These are phyloP conservation scores for Immersiporthe knoxdaviesiana DNA, from an alignment of 2,329 filamentous ascomycete species.

Conservation along the genomic window DNA sequence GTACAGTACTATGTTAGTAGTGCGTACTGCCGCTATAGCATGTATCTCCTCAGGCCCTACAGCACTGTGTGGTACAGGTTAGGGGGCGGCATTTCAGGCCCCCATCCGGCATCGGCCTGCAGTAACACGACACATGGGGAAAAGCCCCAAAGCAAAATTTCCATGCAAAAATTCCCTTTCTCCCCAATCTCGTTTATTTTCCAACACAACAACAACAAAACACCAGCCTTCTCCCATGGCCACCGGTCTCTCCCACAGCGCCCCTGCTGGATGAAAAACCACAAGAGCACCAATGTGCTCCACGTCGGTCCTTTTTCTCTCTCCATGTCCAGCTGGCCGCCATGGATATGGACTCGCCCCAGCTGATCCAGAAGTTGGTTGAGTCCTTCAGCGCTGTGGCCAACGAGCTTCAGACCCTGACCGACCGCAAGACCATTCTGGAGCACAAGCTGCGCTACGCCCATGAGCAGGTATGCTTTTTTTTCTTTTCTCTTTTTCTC, in stretches of 20 bases:
- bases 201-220: neutral
- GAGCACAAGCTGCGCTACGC: constrained; percentile 70
- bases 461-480: constrained; percentile 64
- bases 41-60: neutral
- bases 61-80: neutral
- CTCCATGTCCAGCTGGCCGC: constrained; percentile 16
- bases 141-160: neutral
- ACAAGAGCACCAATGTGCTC: constrained; percentile 24
- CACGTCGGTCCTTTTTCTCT: neutral
- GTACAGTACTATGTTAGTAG: no score
- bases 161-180: neutral
- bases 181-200: neutral
- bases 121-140: neutral
- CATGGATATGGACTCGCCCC: constrained; percentile 44
- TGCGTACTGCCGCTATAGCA: neutral
- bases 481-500: neutral
- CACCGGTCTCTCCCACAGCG: neutral
- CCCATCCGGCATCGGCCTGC: constrained; percentile 4
- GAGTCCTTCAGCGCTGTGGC: constrained; percentile 68
- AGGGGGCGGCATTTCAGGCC: neutral
- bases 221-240: neutral
- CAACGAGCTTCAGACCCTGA: constrained; percentile 65
- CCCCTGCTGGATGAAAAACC: neutral
- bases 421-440: constrained; percentile 66
- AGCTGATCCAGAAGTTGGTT: constrained; percentile 59